Percentiles rank a stretch among this genome's conserved stretches.
Conservation (phyloP, 2,329 filamentous ascomycete genomes). For the Zymoseptoria pseudotritici region DNA sequence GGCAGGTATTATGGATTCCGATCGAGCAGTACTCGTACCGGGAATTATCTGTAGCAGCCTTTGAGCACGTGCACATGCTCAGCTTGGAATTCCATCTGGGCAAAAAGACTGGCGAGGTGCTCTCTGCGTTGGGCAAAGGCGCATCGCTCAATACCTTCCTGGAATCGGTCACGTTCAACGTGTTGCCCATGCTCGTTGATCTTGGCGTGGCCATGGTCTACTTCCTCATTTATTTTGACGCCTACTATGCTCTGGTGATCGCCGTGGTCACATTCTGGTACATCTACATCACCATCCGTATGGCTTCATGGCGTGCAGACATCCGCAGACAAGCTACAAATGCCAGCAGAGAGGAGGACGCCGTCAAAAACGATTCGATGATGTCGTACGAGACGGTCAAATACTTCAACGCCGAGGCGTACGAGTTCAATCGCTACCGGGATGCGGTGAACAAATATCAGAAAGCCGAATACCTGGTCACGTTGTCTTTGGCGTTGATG, state of each 20-base stretch:
- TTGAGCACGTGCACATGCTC: slow-evolving; percentile 92
- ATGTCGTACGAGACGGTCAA: slow-evolving; percentile 86
- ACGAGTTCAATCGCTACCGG: slow-evolving; percentile 52
- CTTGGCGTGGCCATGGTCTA: slow-evolving; percentile 76
- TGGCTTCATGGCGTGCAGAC: slow-evolving; percentile 88
- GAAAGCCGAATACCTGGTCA: slow-evolving; percentile 49
- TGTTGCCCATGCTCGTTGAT: slow-evolving; percentile 90
- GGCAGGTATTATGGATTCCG: slow-evolving; percentile 87
- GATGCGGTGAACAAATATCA: slow-evolving; percentile 52
- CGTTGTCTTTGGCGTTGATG: slow-evolving; percentile 50
- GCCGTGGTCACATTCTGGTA: slow-evolving; percentile 91
- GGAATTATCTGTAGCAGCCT: slow-evolving; percentile 86
- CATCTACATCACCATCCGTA: slow-evolving; percentile 89
- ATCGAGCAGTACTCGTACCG: slow-evolving; percentile 96
- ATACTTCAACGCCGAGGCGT: slow-evolving; percentile 55
- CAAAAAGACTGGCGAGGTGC: slow-evolving; percentile 91
- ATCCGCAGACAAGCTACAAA: slow-evolving; percentile 92
- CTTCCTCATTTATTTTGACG: slow-evolving; percentile 71
- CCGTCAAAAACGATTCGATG: slow-evolving; percentile 97
- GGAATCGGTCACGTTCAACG: slow-evolving; percentile 92
- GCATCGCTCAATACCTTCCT: slow-evolving; percentile 94
- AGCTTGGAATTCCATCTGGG: slow-evolving; percentile 94
- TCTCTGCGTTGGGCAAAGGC: slow-evolving; percentile 93
- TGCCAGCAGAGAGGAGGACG: slow-evolving; percentile 87
- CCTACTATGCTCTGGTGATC: slow-evolving; percentile 84